Evolutionary conservation across 139 green algal species (phyloP).

Genomic region (Chlorella sp.): DNA sequence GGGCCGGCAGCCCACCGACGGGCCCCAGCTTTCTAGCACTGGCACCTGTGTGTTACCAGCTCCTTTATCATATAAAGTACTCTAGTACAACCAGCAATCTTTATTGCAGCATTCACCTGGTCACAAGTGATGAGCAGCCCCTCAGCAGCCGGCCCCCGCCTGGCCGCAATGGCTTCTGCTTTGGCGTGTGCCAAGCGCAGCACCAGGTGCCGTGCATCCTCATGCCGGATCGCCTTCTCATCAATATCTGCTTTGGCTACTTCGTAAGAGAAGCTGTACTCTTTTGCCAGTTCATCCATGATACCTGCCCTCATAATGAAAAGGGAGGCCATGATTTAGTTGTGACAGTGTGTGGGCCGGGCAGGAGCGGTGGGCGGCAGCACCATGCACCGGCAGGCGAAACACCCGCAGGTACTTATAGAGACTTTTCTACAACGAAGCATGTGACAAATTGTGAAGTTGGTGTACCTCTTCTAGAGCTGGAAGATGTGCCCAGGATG

Average conservation of each 20-base stretch:
- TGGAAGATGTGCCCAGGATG: conserved; percentile 30
- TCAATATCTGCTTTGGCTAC: conserved; percentile 81
- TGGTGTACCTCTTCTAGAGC: conserved; percentile 19
- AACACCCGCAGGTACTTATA: not conserved
- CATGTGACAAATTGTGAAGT: not conserved
- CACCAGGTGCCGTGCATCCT: conserved; percentile 70
- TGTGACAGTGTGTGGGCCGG: too few relatives aligned
- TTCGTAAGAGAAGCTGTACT: conserved; percentile 60
- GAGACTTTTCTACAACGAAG: too few relatives aligned
- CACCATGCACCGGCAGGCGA: not conserved
- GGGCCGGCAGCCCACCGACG: too few relatives aligned
- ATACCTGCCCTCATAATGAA: conserved; percentile 4
- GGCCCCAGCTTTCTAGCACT: not conserved
- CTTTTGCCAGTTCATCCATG: conserved; percentile 59
- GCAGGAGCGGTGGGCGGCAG: not conserved
- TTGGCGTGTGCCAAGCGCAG: conserved; percentile 77
- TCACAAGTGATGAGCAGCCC: conserved; percentile 75
- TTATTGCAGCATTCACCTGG: conserved; percentile 64
- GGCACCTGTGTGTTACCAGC: too few relatives aligned
- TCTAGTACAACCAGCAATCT: not conserved
- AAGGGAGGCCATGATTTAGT: not conserved
- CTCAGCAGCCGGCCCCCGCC: conserved; percentile 28
- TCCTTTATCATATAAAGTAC: not conserved
- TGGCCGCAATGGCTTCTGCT: conserved; percentile 65
- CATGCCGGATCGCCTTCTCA: conserved; percentile 77